Base-by-base conservation (phyloP, 2,329 filamentous ascomycete genomes). In the Ophiostoma ips region DNA sequence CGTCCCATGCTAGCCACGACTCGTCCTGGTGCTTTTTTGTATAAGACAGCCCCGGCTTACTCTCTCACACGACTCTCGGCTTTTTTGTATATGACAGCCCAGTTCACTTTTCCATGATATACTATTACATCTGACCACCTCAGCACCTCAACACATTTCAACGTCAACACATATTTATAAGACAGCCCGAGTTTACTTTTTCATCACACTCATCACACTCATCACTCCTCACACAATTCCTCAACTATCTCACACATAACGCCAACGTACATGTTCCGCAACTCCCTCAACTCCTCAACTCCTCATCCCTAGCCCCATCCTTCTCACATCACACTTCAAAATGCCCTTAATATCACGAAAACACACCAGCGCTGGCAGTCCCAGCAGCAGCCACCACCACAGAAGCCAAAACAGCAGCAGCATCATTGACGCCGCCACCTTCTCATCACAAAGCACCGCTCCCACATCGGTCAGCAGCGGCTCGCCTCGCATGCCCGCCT, bases 371-470 rank as follows among this genome's bases (percentile, higher is more conserved):
- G 44, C 45, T 34, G 40, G 37, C 49, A 52, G 50, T 41, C 16
- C 30, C 16, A 46, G 48, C 45, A 56, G 51, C 47, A 56, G 53
- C 37, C 62, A 62, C 45, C 63, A 63, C 52, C 71, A 67, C 13
- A 63, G 62, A 48, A 63, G 62, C 53, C 54, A 56, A 50, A 55
- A 57, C 55, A 72, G 70, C 58, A 63, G 66, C 53, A 63, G 66
- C 52, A 68, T 71, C 40, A 71, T 69, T 16, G 69, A 69, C 53
- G 63, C 64, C 46, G 46, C 35, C n/a, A 33, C 46, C 46, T 53
- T 53, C 13, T 72, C 71, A 10, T 63, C 64, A 6, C 53, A 53
- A 48, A 73, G 69, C 56, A 74, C 72, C 24, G 66, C 69, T 12
- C 68, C 68, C 8, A 72, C 70, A 1, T 73, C 71, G 24, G 53